Evolutionary conservation across 805 yeast genomes (phyloP), one percentile per base, ranked within the genome.

Genomic region (Metschnikowia aberdeeniae): DNA sequence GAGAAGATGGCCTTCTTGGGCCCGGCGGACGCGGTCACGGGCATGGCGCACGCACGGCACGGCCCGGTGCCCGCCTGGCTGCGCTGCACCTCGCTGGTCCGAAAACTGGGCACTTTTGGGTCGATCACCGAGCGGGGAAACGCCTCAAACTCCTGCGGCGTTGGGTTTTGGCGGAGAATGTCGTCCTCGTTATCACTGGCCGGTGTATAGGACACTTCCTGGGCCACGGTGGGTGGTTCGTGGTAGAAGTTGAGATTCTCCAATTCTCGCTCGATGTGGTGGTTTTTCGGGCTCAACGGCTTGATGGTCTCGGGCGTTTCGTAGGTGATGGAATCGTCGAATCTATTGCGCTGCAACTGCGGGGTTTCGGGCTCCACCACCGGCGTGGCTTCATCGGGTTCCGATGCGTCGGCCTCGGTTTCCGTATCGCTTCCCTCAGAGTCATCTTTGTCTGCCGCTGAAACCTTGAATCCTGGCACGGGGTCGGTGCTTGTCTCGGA

Each of bases 1-100:
- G 96, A 87, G 65, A 82, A 85, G 14, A 92, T 85, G 0, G 93
- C 74, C 58, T 84, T 87, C 22, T 61, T 54, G 6, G 57, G 30
- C 0, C 76, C 75, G 2, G 63, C 65, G 5, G 49, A 32, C 1
- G 80, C 73, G 1, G 53, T 51, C 27, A 90, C 81, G n/a, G 64
- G 70, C 36, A 62, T 49, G 5, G 65, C 62, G 67, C 98, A 92
- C 29, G 76, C 72, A 46, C 97, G 80, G 62, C 98, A 92, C 12
- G 89, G 89, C 0, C 93, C 93, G 49, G 77, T 67, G 0, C 92
- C 93, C 0, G 89, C 77, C 4, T 76, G 72, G 45, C 63, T 64
- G 2, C 38, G 17, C 11, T 33, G 26, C 5, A 33, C 39, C 8
- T 42, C 49, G 28, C 51, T 44, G 24, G 46, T 39, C 12, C 55